Base-by-base conservation (phyloP, 2,329 filamentous ascomycete species). In the Didymella arachidicola region DNA sequence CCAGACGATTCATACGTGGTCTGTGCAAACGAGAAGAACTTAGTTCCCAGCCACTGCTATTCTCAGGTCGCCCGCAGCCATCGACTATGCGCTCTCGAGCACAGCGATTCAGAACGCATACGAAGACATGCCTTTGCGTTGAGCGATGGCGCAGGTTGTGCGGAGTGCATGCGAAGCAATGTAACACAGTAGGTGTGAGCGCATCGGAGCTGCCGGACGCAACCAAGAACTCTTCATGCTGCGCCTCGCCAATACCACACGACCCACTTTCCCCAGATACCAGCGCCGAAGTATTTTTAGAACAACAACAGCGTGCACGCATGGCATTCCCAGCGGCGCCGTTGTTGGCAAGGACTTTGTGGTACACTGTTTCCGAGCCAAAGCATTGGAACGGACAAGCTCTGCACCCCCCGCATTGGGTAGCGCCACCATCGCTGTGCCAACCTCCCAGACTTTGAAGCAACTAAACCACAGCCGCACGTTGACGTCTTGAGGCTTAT, bases 401-500 rank as follows among this genome's bases (percentile, higher is more conserved):
- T n/a, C 18, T 30, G 4, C n/a, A 2, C 14, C 34, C 52, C 52
- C 52, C 52, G 52, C 52, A 47, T 30, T 25, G 22, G 41, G 42
- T 43, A 11, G 26, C 32, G 25, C 25, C 26, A 32, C 39, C 16
- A 41, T 44, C 44, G 36, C 42, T 30, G 19, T 38, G 36, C 43
- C 52, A 54, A 54, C 52, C 52, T 46, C 52, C 52, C 44, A 42
- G 8, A 12, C 18, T 36, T n/a, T 6, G 27, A 46, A 41, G 52
- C 27, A 39, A n/a, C 6, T 7, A 22, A 41, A 34, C 34, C 19
- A 47, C 14, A 36, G 36, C 44, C 19, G 18, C 42, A 47, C 19
- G 16, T 42, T 34, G 27, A 47, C 14, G 36, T 42, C 44, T 36
- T 47, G 19, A 34, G n/a, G 26, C 3, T 32, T 14, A 2, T n/a